Base-by-base conservation (phyloP, 768 basidiomycete species). In the Suillus discolor region DNA sequence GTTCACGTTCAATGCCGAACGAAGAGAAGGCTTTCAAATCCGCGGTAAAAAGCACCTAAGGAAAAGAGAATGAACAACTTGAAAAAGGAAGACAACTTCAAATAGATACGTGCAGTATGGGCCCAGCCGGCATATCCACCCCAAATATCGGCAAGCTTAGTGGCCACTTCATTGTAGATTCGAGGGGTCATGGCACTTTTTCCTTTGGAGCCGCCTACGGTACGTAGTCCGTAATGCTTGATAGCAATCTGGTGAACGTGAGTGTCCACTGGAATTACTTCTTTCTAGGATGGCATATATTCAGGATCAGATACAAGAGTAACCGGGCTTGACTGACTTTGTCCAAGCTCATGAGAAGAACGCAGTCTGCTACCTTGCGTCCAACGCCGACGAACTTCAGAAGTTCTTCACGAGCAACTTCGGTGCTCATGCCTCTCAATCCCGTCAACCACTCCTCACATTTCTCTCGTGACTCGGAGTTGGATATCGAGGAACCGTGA, bases 281-380 rank as follows among this genome's bases (percentile, higher is more conserved):
- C 91, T 71, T 80, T 83, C 94, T 97, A 28, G 25, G 28, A 60
- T 0, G 1, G 28, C 12, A 70, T 25, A 53, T n/a, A 44, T 47
- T 15, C 15, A 66, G 39, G 61, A 65, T 36, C 5, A 64, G 59
- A 28, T 12, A 6, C 18, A 28, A 20, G 59, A 25, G 1, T 42
- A 31, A 16, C 31, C n/a, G 25, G 44, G 53, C 38, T n/a, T 4
- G 62, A 23, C 73, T 23, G 69, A 93, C 94, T 84, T 96, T 93
- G 78, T 97, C 91, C 65, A 96, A 74, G 72, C 93, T 93, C 95
- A 98, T 97, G 18, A 98, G 80, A 61, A 97, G 78, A 36, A 97
- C 80, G 71, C 97, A 99, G 73, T 99, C 97, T 3, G 97, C 97
- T 0, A 99, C 97, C 74, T 99, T 99, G 42, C 94, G 84, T 6